Percentiles rank a stretch among this genome's conserved stretches.
phyloP scores from a whole-genome alignment of 1,284 basidiomycete genomes.

The Cutaneotrichosporon daszewskae region DNA sequence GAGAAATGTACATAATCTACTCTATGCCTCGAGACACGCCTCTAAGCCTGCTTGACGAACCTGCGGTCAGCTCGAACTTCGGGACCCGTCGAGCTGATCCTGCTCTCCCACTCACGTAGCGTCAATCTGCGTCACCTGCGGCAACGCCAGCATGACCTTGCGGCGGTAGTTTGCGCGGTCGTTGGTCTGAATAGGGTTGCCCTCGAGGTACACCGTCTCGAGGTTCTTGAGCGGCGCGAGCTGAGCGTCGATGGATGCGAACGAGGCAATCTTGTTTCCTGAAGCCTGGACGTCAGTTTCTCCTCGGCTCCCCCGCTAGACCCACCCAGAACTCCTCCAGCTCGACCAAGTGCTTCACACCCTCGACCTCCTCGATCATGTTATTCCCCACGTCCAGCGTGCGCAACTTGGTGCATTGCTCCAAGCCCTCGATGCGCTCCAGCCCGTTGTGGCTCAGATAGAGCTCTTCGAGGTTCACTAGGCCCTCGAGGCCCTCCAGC shows the following conservation, averaged over 20 bases:
- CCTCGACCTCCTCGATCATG: slow-evolving; percentile 70
- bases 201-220: slow-evolving; percentile 89
- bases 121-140: slow-evolving; percentile 88
- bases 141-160: slow-evolving; percentile 81
- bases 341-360: slow-evolving; percentile 65
- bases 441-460: slow-evolving; percentile 95
- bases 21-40: neutral
- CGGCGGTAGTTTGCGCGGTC: slow-evolving; percentile 77
- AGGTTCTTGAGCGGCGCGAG: slow-evolving; percentile 64
- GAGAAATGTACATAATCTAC: neutral
- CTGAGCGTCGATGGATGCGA: slow-evolving; percentile 65
- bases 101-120: slow-evolving; percentile 64
- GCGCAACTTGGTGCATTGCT: slow-evolving; percentile 68
- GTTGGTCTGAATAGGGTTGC: slow-evolving; percentile 79
- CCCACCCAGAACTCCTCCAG: slow-evolving; percentile 92
- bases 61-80: neutral
- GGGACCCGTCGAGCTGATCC: too few relatives aligned
- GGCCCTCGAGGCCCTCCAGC: slow-evolving; percentile 68
- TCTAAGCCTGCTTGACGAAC: neutral
- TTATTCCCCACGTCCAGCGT: slow-evolving; percentile 88
- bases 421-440: slow-evolving; percentile 74
- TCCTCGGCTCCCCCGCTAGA: neutral
- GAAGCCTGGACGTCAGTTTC: slow-evolving; percentile 59
- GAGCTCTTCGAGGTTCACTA: slow-evolving; percentile 76
- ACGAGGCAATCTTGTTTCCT: slow-evolving; percentile 70